Percentiles rank a stretch among this genome's conserved stretches.
These are phyloP conservation scores for Metschnikowia noctiluminum DNA, from an alignment of 805 yeast species.

Conservation along the genomic window DNA sequence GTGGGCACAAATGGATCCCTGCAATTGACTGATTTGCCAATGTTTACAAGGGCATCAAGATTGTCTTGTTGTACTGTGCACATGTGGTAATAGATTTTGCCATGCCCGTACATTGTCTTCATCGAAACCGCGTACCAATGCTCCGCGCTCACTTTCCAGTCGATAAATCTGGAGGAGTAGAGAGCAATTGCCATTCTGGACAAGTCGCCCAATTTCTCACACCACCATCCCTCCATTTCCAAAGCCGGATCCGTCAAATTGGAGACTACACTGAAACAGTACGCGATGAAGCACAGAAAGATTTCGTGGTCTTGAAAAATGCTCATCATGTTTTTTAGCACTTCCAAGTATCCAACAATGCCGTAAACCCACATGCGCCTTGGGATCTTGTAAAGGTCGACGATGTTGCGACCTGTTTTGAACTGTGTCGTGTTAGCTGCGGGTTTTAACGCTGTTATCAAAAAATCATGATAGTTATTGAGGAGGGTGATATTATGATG, in stretches of 20 bases:
- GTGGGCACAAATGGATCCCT: conserved; percentile 84
- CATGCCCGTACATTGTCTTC: conserved; percentile 75
- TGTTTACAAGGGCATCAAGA: conserved; percentile 72
- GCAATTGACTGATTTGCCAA: conserved; percentile 76
- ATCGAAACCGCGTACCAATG: conserved; percentile 78
- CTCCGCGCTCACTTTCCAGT: conserved; percentile 82
- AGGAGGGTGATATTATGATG: conserved; percentile 62
- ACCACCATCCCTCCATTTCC: conserved; percentile 73
- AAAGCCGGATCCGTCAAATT: conserved; percentile 52
- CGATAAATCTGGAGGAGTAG: conserved; percentile 74
- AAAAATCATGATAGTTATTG: conserved; percentile 69
- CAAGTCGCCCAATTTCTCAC: conserved; percentile 80
- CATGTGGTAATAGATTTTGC: conserved; percentile 82
- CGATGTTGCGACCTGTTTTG: conserved; percentile 73
- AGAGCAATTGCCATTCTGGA: conserved; percentile 86
- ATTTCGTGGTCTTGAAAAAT: conserved; percentile 76
- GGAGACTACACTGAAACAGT: conserved; percentile 61
- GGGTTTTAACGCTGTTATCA: conserved; percentile 68
- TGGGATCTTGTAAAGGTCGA: conserved; percentile 73
- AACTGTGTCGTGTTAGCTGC: conserved; percentile 47
- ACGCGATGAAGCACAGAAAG: conserved; percentile 68
- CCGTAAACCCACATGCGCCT: conserved; percentile 86
- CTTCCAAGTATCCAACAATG: conserved; percentile 75
- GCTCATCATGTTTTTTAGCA: conserved; percentile 67
- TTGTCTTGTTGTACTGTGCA: conserved; percentile 80